Conservation (phyloP, 129 eudicot species). For the Pseudognaphalium luteoalbum region DNA sequence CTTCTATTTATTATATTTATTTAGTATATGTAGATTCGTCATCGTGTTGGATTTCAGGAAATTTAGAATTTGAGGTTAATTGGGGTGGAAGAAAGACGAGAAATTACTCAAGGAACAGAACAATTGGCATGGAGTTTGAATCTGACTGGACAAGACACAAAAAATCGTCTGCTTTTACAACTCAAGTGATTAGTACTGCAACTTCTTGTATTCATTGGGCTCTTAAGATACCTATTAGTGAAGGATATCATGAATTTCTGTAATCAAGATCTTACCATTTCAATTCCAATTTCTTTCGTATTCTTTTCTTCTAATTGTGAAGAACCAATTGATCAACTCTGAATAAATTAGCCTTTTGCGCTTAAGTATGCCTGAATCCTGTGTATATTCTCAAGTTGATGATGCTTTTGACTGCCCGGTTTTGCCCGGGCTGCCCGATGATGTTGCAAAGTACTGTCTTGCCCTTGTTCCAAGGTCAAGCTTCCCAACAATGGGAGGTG, state of each 20-base stretch:
- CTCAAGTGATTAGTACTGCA: conserved; percentile 57
- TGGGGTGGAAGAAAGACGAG: conserved; percentile 28
- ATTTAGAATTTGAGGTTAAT: conserved; percentile 21
- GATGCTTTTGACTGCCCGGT: conserved; percentile 53
- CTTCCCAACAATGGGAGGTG: conserved; percentile 82
- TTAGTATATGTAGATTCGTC: conserved; percentile 42
- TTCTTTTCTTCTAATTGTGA: conserved; percentile 39
- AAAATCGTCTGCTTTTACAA: conserved; percentile 51
- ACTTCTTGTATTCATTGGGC: conserved; percentile 72
- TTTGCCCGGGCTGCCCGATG: conserved; percentile 95
- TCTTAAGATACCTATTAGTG: conserved; percentile 62
- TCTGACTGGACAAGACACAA: conserved; percentile 63
- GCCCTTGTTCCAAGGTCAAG: conserved; percentile 84
- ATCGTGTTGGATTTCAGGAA: conserved; percentile 41
- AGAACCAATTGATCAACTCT: conserved; percentile 33
- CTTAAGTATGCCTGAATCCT: conserved; percentile 49
- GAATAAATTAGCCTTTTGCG: conserved; percentile 31
- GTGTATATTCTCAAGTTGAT: conserved; percentile 28
- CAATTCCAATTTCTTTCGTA: conserved; percentile 12
- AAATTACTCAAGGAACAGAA: conserved; percentile 31
- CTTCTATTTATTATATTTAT: background rate
- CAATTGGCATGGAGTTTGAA: conserved; percentile 78
- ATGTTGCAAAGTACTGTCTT: conserved; percentile 87
- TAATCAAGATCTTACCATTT: conserved; percentile 36
- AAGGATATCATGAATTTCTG: conserved; percentile 78